Percentiles rank a stretch among this genome's conserved stretches.
Conservation (phyloP, 345 rosid genomes). For the Rhodamnia rubescens region DNA sequence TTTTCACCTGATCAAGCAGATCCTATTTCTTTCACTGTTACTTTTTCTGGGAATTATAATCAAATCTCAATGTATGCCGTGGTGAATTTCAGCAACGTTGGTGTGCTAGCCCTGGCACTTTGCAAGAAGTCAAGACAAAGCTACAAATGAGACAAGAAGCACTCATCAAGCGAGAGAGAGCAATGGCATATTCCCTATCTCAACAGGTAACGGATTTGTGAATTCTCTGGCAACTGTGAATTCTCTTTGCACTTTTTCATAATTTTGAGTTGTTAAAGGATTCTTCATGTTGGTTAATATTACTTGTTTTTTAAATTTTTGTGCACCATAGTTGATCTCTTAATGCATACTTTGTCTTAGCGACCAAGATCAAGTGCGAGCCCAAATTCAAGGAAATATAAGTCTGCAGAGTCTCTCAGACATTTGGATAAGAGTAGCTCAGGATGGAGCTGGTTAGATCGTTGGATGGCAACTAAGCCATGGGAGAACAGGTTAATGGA, state of each 20-base stretch:
- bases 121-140: slow-evolving; percentile 53
- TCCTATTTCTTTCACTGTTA: neutral
- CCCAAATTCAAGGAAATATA: slow-evolving; percentile 35
- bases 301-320: neutral
- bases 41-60: neutral
- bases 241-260: neutral
- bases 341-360: slow-evolving; percentile 12
- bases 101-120: slow-evolving; percentile 59
- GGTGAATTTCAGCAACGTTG: slow-evolving; percentile 49
- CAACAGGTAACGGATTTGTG: slow-evolving; percentile 49
- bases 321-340: neutral
- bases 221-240: neutral
- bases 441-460: slow-evolving; percentile 53
- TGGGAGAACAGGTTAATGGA: slow-evolving; percentile 57
- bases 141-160: slow-evolving; percentile 70
- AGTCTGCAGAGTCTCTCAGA: slow-evolving; percentile 20
- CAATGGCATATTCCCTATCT: slow-evolving; percentile 54
- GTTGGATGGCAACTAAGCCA: slow-evolving; percentile 78
- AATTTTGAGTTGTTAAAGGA: neutral
- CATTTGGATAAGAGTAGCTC: slow-evolving; percentile 28
- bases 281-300: neutral
- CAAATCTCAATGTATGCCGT: neutral
- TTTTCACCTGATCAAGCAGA: neutral
- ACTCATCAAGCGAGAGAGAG: slow-evolving; percentile 86
- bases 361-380: slow-evolving; percentile 47